Evolutionary conservation across 1,284 basidiomycete genomes (phyloP), one percentile per base, ranked within the genome.

Genomic region (Microbotryum silenes-acaulis): DNA sequence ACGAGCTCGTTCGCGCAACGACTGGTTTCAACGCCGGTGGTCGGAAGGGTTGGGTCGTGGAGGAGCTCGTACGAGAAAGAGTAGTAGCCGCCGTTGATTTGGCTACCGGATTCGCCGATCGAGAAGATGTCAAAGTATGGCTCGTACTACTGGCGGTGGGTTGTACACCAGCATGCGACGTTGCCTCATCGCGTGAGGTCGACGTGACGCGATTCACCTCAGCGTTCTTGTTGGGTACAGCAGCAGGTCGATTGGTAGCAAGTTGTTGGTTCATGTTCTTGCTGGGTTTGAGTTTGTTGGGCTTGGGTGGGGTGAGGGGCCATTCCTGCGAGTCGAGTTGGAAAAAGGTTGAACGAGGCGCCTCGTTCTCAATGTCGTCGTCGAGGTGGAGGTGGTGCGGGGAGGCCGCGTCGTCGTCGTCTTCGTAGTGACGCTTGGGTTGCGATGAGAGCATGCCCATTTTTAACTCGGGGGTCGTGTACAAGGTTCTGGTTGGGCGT

Each of bases 341-440:
- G 23, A 63, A 68, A 18, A 48, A 54, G 21, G 60, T 51, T n/a
- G 21, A 48, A 52, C n/a, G 45, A 37, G 60, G 55, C 29, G n/a
- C 14, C 37, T 58, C 56, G 20, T 67, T 65, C 55, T 67, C 61
- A 4, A 42, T 42, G 37, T 42, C 16, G 37, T 42, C 37, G 37
- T 16, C 16, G 37, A 14, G 2, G 37, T 9, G 37, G 14, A 23
- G 23, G 23, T n/a, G n/a, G n/a, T n/a, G n/a, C n/a, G 37, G 4
- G 14, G 14, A 16, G 14, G 37, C 62, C 60, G 42, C n/a, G n/a
- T n/a, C 56, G 44, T 14, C n/a, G 14, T 57, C 52, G 42, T 59
- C 61, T 44, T 64, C 66, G 64, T 64, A 68, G 9, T 55, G 53
- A 21, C 66, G 59, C 33, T 55, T 57, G 9, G 66, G 64, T 50